phyloP scores from a whole-genome alignment of 2,329 filamentous ascomycete genomes.

The Cryoendolithus antarcticus region DNA sequence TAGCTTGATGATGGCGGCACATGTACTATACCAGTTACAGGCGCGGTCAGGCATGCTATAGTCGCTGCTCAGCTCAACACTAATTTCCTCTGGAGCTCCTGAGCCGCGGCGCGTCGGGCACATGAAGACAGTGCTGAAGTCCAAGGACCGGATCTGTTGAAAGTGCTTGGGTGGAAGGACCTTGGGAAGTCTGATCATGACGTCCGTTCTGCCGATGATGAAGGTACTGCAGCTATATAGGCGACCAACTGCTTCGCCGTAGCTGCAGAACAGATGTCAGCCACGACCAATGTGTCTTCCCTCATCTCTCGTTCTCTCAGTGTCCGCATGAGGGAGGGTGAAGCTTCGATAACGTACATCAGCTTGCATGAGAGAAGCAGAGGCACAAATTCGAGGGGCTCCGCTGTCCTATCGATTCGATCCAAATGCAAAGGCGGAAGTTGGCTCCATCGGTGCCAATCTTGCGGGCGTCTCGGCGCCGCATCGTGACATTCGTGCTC shows the following conservation, averaged over 20 bases:
- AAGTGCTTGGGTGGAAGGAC: conserved; percentile 4
- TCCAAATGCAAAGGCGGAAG: no score
- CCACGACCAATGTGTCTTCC: conserved; percentile 1
- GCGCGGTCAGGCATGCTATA: no score
- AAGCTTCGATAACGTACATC: conserved; percentile 3
- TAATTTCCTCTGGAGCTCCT: no score
- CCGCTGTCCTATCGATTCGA: no score
- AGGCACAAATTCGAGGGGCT: conserved; percentile 1
- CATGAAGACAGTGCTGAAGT: conserved; percentile 4
- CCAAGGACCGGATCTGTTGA: conserved; percentile 2
- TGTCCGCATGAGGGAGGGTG: background rate
- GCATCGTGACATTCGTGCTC: no score
- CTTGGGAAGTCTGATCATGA: conserved; percentile 4
- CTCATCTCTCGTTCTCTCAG: no score
- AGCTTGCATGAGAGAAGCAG: conserved; percentile 5
- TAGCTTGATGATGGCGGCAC: no score
- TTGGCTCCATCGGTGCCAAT: no score
- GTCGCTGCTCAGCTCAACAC: no score
- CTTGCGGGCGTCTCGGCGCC: no score
- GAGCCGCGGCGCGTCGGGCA: no score
- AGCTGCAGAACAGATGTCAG: conserved; percentile 3
- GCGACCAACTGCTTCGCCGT: conserved; percentile 4
- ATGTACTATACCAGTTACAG: no score
- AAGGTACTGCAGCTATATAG: conserved; percentile 4
- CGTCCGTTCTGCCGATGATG: conserved; percentile 4